Conservation (phyloP, 1,284 basidiomycete genomes). For the Phenoliferia sp. region DNA sequence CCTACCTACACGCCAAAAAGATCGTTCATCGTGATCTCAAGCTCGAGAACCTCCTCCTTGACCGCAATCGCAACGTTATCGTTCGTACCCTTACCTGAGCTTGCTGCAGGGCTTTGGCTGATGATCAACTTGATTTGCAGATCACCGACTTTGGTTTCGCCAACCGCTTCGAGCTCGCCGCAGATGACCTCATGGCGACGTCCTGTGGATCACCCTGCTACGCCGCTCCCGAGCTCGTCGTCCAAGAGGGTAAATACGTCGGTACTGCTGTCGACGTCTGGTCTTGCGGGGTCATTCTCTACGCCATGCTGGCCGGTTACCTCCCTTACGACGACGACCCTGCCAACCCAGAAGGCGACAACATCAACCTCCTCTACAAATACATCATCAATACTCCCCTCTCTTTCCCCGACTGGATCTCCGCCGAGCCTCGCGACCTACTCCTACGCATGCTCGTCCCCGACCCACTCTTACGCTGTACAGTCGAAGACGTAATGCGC, state of each 20-base stretch:
- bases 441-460: conserved; percentile 81
- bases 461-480: conserved; percentile 67
- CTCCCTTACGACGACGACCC: conserved; percentile 99
- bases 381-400: conserved; percentile 97
- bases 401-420: conserved; percentile 90
- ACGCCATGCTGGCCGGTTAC: conserved; percentile 98
- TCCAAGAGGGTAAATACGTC: conserved; percentile 93
- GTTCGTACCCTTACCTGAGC: neutral
- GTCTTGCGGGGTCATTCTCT: conserved; percentile 98
- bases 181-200: conserved; percentile 96
- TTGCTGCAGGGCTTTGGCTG: neutral
- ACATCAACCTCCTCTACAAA: conserved; percentile 98
- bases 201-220: conserved; percentile 97
- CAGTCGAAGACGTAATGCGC: conserved; percentile 67
- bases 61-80: conserved; percentile 86
- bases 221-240: conserved; percentile 97
- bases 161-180: conserved; percentile 85
- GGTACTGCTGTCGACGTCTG: conserved; percentile 99
- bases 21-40: conserved; percentile 99
- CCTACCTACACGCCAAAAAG: conserved; percentile 98
- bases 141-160: conserved; percentile 96
- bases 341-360: conserved; percentile 96
- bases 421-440: conserved; percentile 66
- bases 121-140: neutral
- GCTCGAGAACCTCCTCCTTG: conserved; percentile 94